Evolutionary conservation across 2,329 filamentous ascomycete genomes (phyloP).

Genomic region (Exophiala dermatitidis): DNA sequence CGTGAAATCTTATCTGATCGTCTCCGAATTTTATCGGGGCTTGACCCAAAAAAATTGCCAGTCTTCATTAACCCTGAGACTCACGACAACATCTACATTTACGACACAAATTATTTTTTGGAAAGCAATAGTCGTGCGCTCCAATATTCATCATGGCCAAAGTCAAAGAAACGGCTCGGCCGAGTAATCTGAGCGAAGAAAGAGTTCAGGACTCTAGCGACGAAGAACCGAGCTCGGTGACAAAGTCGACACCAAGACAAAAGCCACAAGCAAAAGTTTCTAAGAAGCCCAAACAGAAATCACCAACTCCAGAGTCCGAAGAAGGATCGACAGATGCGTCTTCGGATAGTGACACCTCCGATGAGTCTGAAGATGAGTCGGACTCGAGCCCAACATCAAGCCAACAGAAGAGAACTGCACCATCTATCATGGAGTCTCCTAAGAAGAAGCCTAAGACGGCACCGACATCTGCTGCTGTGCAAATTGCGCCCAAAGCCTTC

Average conservation of each 20-base stretch:
- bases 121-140: not conserved
- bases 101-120: not conserved
- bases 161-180: not conserved
- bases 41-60: not conserved
- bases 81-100: not conserved
- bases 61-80: not conserved
- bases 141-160: constrained; percentile 5
- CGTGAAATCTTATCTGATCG: not conserved
- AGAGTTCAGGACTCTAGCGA: constrained; percentile 21
- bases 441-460: constrained; percentile 5
- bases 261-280: constrained; percentile 2
- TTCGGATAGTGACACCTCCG: constrained; percentile 1
- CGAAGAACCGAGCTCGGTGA: constrained; percentile 6
- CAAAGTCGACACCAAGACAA: constrained; percentile 1
- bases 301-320: constrained; percentile 1
- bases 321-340: not conserved
- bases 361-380: constrained; percentile 7
- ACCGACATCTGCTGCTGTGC: constrained; percentile 1
- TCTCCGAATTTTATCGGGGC: not conserved
- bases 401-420: constrained; percentile 10
- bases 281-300: not conserved
- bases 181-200: constrained; percentile 19
- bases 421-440: constrained; percentile 1
- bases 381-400: constrained; percentile 6
- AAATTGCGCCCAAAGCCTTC: constrained; percentile 33